Evolutionary conservation across 2,329 filamentous ascomycete species (phyloP).

Genomic region (Verticillium albo-atrum): DNA sequence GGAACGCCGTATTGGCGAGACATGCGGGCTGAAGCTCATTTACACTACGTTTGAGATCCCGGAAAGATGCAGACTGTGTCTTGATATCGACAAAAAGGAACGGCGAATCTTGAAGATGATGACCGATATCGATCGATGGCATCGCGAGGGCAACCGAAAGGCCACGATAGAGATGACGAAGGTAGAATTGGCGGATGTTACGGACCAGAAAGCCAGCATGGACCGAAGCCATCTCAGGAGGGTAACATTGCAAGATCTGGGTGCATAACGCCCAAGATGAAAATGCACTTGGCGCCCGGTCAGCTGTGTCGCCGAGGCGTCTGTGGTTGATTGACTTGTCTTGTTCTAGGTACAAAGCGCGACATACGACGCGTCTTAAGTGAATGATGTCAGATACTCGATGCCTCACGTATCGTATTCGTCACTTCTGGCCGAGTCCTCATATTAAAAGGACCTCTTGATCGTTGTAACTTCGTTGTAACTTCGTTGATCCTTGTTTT

Average conservation of each 20-base stretch:
- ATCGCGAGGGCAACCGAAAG: constrained; percentile 66
- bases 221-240: constrained; percentile 29
- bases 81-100: constrained; percentile 82
- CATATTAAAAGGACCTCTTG: too few species aligned
- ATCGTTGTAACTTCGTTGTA: too few species aligned
- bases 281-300: too few species aligned
- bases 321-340: too few species aligned
- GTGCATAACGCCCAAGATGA: background rate
- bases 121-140: constrained; percentile 73
- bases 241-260: constrained; percentile 20
- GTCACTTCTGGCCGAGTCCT: too few species aligned
- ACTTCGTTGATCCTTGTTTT: too few species aligned
- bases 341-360: too few species aligned
- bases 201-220: constrained; percentile 52
- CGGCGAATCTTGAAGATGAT: constrained; percentile 70
- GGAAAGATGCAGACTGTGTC: constrained; percentile 76
- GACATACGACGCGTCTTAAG: too few species aligned
- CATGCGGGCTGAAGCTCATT: constrained; percentile 89
- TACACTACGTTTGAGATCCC: constrained; percentile 63
- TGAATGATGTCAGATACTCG: too few species aligned
- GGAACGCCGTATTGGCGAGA: constrained; percentile 94
- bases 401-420: too few species aligned
- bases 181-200: constrained; percentile 63
- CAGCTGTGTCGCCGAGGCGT: too few species aligned
- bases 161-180: constrained; percentile 70